Base-by-base conservation (phyloP, 768 basidiomycete species). In the Tulasnella sp. region DNA sequence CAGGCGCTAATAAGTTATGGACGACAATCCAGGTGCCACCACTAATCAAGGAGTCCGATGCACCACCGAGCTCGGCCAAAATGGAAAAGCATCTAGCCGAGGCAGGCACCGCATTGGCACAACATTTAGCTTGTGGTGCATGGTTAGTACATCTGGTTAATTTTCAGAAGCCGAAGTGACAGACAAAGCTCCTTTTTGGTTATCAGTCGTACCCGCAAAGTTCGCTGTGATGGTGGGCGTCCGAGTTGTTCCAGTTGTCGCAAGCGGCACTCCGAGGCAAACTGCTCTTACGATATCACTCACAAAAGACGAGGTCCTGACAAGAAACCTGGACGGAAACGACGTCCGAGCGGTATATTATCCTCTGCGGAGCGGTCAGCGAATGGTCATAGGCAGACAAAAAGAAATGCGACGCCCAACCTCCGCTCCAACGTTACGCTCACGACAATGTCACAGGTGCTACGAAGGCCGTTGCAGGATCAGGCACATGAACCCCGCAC, bases 231-330 rank as follows among this genome's bases (percentile, higher is more conserved):
- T 71, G 88, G 86, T 60, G 85, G 82, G 30, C 77, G 88, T 68
- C 88, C 88, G 64, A 76, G 77, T 58, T 90, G 88, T 75, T 80
- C 83, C 75, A 89, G 89, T 72, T 89, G 88, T 71, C 76, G 79
- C 71, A 83, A 86, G 68, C 77, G 88, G 47, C 19, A 67, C 80
- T 38, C 7, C 80, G 65, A 86, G 17, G 44, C 87, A 71, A 76
- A 77, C 56, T 90, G 88, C 72, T 78, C 84, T 72, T 90, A 89
- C 72, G 88, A 90, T 69, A 74, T 80, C 27, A 84, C 79, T 58
- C 87, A 87, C 66, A 88, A 86, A 72, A 82, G 88, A 62, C 79
- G 88, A 63, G 88, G 88, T 2, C 88, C 88, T 63, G 88, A 90
- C 78, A 89, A 88, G 73, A 81, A 80, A 67, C 88, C 88, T 61